A percentile compares a stretch with the other conserved stretches of the same genome.
Conservation (phyloP, 768 basidiomycete species). For the Mrakia gelida region DNA sequence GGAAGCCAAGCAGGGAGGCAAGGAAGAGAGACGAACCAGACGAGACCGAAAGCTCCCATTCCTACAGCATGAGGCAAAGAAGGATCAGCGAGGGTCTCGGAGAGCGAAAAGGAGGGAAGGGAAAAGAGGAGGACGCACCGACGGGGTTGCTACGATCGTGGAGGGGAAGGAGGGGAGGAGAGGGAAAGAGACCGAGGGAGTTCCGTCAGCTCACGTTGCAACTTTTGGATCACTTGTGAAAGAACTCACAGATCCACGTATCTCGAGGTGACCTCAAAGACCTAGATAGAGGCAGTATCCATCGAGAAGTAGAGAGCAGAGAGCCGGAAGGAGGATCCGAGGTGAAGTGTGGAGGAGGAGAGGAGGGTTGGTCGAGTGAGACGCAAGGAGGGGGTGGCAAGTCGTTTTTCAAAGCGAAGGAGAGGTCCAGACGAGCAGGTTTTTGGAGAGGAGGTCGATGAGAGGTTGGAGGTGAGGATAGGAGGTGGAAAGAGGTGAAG, state of each 20-base stretch:
- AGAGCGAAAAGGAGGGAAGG: background rate
- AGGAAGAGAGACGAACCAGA: constrained; percentile 61
- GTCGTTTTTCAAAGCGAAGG: background rate
- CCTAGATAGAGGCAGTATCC: constrained; percentile 32
- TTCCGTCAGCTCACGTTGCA: constrained; percentile 40
- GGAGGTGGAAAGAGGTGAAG: background rate
- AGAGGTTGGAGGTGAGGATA: background rate
- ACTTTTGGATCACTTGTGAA: background rate
- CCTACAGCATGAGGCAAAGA: background rate
- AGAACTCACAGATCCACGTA: constrained; percentile 82
- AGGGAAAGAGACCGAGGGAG: constrained; percentile 24
- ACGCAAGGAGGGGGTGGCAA: background rate
- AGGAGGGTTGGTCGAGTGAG: background rate
- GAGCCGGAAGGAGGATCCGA: background rate
- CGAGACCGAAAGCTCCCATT: constrained; percentile 91
- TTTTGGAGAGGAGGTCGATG: background rate
- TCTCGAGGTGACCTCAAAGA: constrained; percentile 80
- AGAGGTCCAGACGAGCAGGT: background rate
- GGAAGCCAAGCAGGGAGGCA: constrained; percentile 31
- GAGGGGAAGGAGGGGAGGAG: constrained; percentile 30
- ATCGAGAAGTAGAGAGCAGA: background rate
- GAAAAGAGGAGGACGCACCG: background rate
- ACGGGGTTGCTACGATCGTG: constrained; percentile 24
- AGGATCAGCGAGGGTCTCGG: constrained; percentile 10
- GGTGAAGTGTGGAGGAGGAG: background rate